phyloP scores from a whole-genome alignment of 2,329 filamentous ascomycete species.

The Teratosphaeria pseudoeucalypti region DNA sequence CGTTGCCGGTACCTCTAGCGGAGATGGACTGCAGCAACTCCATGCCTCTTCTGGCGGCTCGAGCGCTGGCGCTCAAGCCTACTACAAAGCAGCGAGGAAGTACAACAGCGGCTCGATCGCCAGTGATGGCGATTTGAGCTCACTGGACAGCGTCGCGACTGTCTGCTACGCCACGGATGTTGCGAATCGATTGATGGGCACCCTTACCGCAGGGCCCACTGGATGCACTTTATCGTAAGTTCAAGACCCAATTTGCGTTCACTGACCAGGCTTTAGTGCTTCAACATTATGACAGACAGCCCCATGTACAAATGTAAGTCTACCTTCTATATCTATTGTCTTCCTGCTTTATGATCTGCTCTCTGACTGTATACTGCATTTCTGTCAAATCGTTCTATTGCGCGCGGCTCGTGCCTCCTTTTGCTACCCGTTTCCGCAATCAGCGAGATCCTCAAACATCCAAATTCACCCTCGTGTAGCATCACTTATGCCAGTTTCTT shows the following conservation, averaged over 20 bases:
- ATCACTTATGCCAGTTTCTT: not conserved
- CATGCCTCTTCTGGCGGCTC: conserved; percentile 18
- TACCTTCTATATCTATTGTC: not conserved
- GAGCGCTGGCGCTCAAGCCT: conserved; percentile 25
- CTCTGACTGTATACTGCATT: not conserved
- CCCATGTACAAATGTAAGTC: not conserved
- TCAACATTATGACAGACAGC: not conserved
- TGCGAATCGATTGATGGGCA: conserved; percentile 28
- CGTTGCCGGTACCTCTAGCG: conserved; percentile 29
- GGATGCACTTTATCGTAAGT: not conserved
- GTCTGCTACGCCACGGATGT: conserved; percentile 43
- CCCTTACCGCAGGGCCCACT: not conserved
- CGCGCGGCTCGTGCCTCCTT: not conserved
- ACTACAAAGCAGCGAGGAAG: conserved; percentile 37
- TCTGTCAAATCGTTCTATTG: not conserved
- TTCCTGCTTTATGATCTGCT: not conserved
- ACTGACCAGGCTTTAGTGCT: not conserved
- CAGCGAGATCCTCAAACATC: not conserved
- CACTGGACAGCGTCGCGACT: conserved; percentile 33
- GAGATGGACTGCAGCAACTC: conserved; percentile 34
- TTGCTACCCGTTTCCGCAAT: not conserved
- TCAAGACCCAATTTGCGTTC: not conserved
- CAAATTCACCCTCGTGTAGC: not conserved
- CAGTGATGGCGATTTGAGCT: conserved; percentile 20
- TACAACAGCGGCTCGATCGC: conserved; percentile 42